Evolutionary conservation across 2,329 filamentous ascomycete genomes (phyloP), one percentile per base, ranked within the genome.

Genomic region (Zymoseptoria brevis): DNA sequence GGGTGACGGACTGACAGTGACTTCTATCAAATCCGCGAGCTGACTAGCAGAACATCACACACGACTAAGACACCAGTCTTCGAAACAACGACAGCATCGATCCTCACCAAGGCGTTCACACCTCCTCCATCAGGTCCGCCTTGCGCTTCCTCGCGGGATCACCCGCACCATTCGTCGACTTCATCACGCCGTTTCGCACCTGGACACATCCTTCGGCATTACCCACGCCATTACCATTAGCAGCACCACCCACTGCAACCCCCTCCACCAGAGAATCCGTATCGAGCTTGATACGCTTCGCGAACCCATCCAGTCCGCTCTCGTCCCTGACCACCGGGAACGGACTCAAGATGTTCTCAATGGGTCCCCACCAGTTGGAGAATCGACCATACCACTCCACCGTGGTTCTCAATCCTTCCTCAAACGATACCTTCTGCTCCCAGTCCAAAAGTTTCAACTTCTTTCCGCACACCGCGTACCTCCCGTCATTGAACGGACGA

Each of bases 401-500:
- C 0, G 87, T 89, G 53, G 75, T 77, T 59, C 75, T 76, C 57
- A 90, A 75, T 7, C 87, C 87, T 1, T 86, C 80, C 16, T 80
- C 80, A 61, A 90, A 86, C 55, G 74, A 76, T 1, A 83, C 87
- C 72, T 83, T 84, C 71, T 87, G 87, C 57, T 81, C 77, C 87
- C 87, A 90, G 21, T 87, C 87, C 4, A 90, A 77, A 62, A 80
- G 75, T 48, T 81, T 76, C 64, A 90, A 79, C 73, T 89, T 89
- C 56, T 80, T 82, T 35, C 83, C 86, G 69, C 90, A 85, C 2
- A 89, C 84, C 9, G 86, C 86, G 68, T 90, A 90, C 45, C 87
- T 79, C 68, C 84, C 81, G 72, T 90, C 87, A 73, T 90, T 90
- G 76, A 88, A 93, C 0, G 88, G 89, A 19, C 89, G 81, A 74